Percentiles rank a stretch among this genome's conserved stretches.
Evolutionary conservation across 495 filamentous ascomycete species (phyloP).

Genomic region (Elaphomyces granulatus): DNA sequence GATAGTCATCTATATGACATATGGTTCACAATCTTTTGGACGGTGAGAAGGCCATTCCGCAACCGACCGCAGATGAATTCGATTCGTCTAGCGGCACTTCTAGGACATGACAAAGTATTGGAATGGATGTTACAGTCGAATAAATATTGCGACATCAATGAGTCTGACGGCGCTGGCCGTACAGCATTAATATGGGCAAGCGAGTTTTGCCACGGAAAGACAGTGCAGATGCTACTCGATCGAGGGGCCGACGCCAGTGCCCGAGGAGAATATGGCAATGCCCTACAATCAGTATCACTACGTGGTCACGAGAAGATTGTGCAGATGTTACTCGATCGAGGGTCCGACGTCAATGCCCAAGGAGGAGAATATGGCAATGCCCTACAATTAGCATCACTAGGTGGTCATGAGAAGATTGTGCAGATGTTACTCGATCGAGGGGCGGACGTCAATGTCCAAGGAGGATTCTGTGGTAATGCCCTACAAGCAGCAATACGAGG

Average conservation of each 20-base stretch:
- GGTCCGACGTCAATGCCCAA: slow-evolving; percentile 5
- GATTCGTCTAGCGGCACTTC: slow-evolving; percentile 9
- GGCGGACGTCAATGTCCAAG: slow-evolving; percentile 4
- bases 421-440: slow-evolving; percentile 4
- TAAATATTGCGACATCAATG: slow-evolving; percentile 5
- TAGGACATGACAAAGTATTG: slow-evolving; percentile 11
- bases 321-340: slow-evolving; percentile 5
- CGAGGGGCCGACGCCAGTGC: slow-evolving; percentile 10
- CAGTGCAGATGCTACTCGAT: slow-evolving; percentile 12
- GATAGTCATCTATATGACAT: slow-evolving; percentile 1
- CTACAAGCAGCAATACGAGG: background rate
- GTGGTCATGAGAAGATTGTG: slow-evolving; percentile 3
- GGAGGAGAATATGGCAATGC: no score
- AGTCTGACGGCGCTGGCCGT: slow-evolving; percentile 1
- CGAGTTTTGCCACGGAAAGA: slow-evolving; percentile 10
- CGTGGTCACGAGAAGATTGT: slow-evolving; percentile 5
- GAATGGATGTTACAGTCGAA: slow-evolving; percentile 2
- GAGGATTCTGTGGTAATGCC: slow-evolving; percentile 1
- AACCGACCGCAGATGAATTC: slow-evolving; percentile 4
- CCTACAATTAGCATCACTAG: background rate
- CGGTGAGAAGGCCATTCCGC: background rate
- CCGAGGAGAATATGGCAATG: no score
- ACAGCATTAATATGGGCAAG: slow-evolving; percentile 14
- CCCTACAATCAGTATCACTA: slow-evolving; percentile 2
- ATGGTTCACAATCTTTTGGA: slow-evolving; percentile 13